Conservation (phyloP, 2,329 filamentous ascomycete species). For the Aspergillus sp. region DNA sequence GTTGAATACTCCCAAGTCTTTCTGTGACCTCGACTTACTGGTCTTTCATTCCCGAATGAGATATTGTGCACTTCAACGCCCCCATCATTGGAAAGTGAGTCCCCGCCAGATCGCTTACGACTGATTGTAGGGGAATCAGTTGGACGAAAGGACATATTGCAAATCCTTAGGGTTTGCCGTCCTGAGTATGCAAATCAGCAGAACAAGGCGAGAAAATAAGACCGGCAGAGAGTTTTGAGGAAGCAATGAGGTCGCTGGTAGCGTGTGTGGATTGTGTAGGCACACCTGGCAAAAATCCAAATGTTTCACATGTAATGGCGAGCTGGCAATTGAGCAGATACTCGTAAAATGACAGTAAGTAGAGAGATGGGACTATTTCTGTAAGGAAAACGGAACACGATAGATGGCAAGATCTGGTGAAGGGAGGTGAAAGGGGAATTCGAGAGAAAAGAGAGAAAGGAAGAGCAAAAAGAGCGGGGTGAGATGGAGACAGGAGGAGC, state of each 20-base stretch:
- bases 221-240: background rate
- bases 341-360: constrained; percentile 15
- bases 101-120: constrained; percentile 16
- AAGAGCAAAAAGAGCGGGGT: constrained; percentile 4
- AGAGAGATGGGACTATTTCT: constrained; percentile 8
- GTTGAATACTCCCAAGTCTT: background rate
- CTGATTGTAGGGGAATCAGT: constrained; percentile 16
- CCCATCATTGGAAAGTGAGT: constrained; percentile 13
- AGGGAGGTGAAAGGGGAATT: constrained; percentile 13
- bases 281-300: constrained; percentile 15
- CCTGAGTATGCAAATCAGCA: background rate
- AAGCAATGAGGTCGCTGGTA: constrained; percentile 7
- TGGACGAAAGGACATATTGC: constrained; percentile 22
- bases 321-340: constrained; percentile 13
- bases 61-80: constrained; percentile 10
- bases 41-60: constrained; percentile 16
- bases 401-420: constrained; percentile 16
- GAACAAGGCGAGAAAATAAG: background rate
- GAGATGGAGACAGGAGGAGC: background rate
- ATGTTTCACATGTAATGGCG: constrained; percentile 17
- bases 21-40: constrained; percentile 15
- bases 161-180: background rate
- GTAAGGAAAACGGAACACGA: constrained; percentile 7
- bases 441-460: constrained; percentile 5
- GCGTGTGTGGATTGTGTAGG: constrained; percentile 6